A percentile compares a stretch with the other conserved stretches of the same genome.
These are phyloP conservation scores for Fusarium clavum DNA, from an alignment of 2,329 filamentous ascomycete genomes.

Conservation along the genomic window DNA sequence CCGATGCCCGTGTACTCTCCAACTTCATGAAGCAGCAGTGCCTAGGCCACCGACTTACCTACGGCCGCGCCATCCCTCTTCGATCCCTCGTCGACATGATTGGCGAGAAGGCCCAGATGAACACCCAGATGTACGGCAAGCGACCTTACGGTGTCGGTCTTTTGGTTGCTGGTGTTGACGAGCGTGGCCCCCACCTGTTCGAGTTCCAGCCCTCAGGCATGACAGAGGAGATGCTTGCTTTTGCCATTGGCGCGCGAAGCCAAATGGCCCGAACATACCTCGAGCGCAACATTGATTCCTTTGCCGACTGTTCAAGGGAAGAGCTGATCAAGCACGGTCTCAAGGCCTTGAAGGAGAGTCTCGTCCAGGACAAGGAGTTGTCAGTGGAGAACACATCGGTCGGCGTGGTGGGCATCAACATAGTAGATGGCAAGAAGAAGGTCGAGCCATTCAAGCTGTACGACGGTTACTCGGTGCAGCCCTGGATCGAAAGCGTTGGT, in stretches of 20 bases:
- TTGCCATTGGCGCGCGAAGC: conserved; percentile 93
- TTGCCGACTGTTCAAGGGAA: conserved; percentile 80
- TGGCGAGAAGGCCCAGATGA: conserved; percentile 94
- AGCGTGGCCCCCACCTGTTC: conserved; percentile 93
- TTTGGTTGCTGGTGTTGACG: conserved; percentile 92
- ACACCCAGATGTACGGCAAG: conserved; percentile 97
- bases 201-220: conserved; percentile 97
- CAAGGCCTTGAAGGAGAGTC: conserved; percentile 90
- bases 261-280: conserved; percentile 99
- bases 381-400: conserved; percentile 97
- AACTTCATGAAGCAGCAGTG: conserved; percentile 99
- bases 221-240: conserved; percentile 97
- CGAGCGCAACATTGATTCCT: conserved; percentile 89
- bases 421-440: conserved; percentile 61
- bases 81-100: conserved; percentile 91
- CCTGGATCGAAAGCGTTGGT: conserved; percentile 82
- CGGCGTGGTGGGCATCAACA: conserved; percentile 77
- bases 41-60: conserved; percentile 93
- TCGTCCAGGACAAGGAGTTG: conserved; percentile 97
- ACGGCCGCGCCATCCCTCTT: conserved; percentile 92
- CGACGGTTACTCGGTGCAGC: conserved; percentile 87
- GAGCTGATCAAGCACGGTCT: conserved; percentile 92
- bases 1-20: conserved; percentile 97
- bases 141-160: conserved; percentile 96
- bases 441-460: conserved; percentile 89